Conservation (phyloP, 2,329 filamentous ascomycete species). For the Apiospora kogelbergensis region DNA sequence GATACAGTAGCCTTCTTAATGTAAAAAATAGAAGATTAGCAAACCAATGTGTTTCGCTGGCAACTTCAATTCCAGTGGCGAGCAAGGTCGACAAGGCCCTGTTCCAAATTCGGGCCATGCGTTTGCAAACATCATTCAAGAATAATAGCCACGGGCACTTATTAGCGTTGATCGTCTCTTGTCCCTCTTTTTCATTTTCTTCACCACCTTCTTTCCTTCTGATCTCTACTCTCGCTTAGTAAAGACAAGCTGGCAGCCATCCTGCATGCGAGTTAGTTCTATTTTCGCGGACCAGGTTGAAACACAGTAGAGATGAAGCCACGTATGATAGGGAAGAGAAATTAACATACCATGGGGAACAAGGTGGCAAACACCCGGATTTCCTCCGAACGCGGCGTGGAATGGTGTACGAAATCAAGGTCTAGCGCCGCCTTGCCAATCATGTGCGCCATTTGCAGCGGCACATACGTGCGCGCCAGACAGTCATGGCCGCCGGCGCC, state of each 20-base stretch:
- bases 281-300: neutral
- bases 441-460: constrained; percentile 50
- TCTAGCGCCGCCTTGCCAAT: constrained; percentile 52
- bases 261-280: constrained; percentile 24
- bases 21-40: neutral
- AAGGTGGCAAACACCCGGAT: constrained; percentile 50
- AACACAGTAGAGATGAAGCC: neutral
- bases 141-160: neutral
- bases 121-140: neutral
- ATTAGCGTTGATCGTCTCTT: neutral
- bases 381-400: constrained; percentile 47
- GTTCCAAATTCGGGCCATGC: neutral
- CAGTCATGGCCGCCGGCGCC: constrained; percentile 52
- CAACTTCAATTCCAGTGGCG: neutral
- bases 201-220: too few species aligned
- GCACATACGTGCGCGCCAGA: constrained; percentile 49
- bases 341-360: constrained; percentile 37
- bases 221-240: constrained; percentile 25
- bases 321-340: constrained; percentile 28
- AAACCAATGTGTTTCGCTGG: neutral
- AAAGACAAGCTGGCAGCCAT: constrained; percentile 37
- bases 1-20: neutral
- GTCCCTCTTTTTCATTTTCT: neutral
- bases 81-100: neutral
- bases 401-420: constrained; percentile 49